Percentiles rank a stretch among this genome's conserved stretches.
These are phyloP conservation scores for Coniochaeta sp. DNA, from an alignment of 2,329 filamentous ascomycete species.

Conservation along the genomic window DNA sequence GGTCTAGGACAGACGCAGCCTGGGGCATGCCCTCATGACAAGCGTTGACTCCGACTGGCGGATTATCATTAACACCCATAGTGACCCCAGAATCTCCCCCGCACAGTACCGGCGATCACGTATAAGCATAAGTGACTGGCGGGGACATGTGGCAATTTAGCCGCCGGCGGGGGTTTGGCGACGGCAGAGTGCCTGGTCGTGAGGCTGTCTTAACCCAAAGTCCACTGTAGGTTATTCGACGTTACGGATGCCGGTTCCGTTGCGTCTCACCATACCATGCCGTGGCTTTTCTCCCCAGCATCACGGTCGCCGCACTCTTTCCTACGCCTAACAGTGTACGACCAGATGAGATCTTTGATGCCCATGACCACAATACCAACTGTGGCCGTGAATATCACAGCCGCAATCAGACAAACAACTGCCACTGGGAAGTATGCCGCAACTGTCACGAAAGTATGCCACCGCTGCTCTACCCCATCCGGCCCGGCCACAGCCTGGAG, in stretches of 20 bases:
- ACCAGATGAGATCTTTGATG: slow-evolving; percentile 11
- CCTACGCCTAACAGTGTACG: slow-evolving; percentile 9
- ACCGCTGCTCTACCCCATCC: slow-evolving; percentile 4
- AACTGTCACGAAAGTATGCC: slow-evolving; percentile 13
- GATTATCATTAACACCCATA: background rate
- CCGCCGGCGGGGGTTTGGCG: too few species aligned
- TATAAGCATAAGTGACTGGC: background rate
- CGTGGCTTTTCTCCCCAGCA: slow-evolving; percentile 12
- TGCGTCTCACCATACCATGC: slow-evolving; percentile 12
- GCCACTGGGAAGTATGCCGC: slow-evolving; percentile 17
- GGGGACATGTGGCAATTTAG: too few species aligned
- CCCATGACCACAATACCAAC: slow-evolving; percentile 14
- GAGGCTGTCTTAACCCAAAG: too few species aligned
- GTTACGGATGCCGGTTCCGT: background rate
- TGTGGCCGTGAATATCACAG: slow-evolving; percentile 7
- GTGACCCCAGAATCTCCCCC: background rate
- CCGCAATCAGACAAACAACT: slow-evolving; percentile 14
- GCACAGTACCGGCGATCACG: background rate
- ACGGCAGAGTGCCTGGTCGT: too few species aligned
- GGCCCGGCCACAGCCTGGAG: slow-evolving; percentile 10
- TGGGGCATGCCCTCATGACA: too few species aligned
- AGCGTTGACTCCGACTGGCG: too few species aligned
- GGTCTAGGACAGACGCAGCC: too few species aligned
- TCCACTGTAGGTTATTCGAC: too few species aligned
- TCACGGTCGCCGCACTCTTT: slow-evolving; percentile 10